Conservation (phyloP, 176 grass and related monocot species). For the Rhipidocladum racemiflorum region DNA sequence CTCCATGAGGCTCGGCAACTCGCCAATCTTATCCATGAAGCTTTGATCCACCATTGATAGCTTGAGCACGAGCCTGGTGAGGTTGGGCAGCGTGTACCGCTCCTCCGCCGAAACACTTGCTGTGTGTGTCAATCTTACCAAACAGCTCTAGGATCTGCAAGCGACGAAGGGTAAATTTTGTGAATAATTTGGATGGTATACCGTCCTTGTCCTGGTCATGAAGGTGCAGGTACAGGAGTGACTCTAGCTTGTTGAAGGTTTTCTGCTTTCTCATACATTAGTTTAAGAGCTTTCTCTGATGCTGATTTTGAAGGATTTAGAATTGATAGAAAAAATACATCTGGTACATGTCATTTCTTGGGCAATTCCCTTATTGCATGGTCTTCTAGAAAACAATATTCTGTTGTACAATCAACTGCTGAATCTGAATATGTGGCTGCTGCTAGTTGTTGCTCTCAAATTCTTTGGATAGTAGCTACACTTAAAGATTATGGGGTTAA, state of each 20-base stretch:
- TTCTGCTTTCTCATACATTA: too few species aligned
- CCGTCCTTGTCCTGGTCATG: background rate
- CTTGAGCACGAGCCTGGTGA: slow-evolving; percentile 28
- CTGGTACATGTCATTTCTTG: too few species aligned
- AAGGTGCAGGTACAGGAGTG: slow-evolving; percentile 26
- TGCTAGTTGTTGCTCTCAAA: too few species aligned
- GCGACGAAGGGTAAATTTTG: slow-evolving; percentile 13
- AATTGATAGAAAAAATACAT: too few species aligned
- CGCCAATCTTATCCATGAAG: slow-evolving; percentile 34
- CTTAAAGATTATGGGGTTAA: too few species aligned
- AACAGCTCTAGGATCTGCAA: slow-evolving; percentile 26
- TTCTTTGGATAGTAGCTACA: too few species aligned
- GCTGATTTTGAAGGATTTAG: too few species aligned
- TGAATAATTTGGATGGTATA: slow-evolving; percentile 23
- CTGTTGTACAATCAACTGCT: too few species aligned
- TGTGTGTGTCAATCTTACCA: background rate
- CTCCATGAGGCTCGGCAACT: slow-evolving; percentile 31
- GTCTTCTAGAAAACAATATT: too few species aligned
- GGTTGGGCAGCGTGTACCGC: slow-evolving; percentile 27
- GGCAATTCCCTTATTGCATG: too few species aligned
- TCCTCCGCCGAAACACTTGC: background rate
- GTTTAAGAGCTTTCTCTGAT: too few species aligned
- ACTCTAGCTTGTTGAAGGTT: slow-evolving; percentile 33
- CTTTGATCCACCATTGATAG: background rate
- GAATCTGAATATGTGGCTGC: too few species aligned